These are phyloP conservation scores for Rhizoctonia solani DNA, from an alignment of 1,284 basidiomycete species.

Conservation along the genomic window DNA sequence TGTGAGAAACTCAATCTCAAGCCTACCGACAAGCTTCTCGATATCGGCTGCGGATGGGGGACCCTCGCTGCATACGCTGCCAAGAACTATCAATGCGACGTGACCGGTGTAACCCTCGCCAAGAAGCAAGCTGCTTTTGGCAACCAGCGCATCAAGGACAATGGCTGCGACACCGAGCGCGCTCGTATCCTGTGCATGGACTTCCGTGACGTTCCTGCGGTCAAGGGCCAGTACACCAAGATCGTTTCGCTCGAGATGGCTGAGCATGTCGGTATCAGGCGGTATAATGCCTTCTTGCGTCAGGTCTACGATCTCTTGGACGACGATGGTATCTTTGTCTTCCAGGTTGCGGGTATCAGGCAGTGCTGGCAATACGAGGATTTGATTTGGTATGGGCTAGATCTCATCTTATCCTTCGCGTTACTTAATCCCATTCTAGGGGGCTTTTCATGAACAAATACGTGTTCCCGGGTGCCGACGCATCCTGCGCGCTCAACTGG, in stretches of 20 bases:
- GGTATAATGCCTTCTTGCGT: conserved; percentile 86
- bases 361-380: conserved; percentile 98
- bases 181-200: conserved; percentile 94
- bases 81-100: conserved; percentile 95
- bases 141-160: conserved; percentile 82
- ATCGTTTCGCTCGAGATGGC: conserved; percentile 99
- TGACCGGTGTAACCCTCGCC: conserved; percentile 92
- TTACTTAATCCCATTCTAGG: conserved; percentile 48
- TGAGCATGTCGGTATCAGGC: conserved; percentile 96
- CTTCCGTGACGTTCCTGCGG: conserved; percentile 88
- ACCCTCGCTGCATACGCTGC: conserved; percentile 93
- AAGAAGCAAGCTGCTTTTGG: conserved; percentile 93
- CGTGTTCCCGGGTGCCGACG: conserved; percentile 97
- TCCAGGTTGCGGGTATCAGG: conserved; percentile 95
- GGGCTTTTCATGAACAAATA: conserved; percentile 96
- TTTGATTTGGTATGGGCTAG: conserved; percentile 75
- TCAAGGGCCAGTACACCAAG: conserved; percentile 84
- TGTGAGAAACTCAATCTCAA: conserved; percentile 93
- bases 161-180: conserved; percentile 74
- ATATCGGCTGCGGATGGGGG: conserved; percentile 90
- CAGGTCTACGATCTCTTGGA: conserved; percentile 94
- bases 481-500: conserved; percentile 94
- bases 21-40: conserved; percentile 79
- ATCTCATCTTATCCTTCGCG: neutral
- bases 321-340: conserved; percentile 92